A percentile compares a stretch with the other conserved stretches of the same genome.
phyloP scores from a whole-genome alignment of 2,329 filamentous ascomycete species.

The Penicillium carneum region DNA sequence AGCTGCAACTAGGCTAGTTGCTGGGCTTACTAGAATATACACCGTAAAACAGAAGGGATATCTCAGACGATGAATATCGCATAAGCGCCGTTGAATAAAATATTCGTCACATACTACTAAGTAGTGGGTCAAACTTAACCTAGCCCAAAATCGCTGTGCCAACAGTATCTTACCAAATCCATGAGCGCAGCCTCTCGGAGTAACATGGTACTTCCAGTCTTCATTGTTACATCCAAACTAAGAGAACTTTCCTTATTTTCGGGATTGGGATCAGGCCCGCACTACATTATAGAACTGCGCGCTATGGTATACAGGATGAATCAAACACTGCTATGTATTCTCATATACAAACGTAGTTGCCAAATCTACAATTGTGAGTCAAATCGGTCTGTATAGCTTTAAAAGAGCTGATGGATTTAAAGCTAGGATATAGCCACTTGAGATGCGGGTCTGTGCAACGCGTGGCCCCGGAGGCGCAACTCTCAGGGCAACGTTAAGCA shows the following conservation, averaged over 20 bases:
- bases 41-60: not conserved
- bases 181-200: not conserved
- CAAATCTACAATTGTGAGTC: not conserved
- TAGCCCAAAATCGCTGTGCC: not conserved
- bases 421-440: conserved; percentile 3
- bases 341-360: not conserved
- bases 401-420: conserved; percentile 3
- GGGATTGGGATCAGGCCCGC: not conserved
- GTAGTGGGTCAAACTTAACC: not conserved
- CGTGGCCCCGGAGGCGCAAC: conserved; percentile 25
- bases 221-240: conserved; percentile 20
- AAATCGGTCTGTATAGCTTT: not conserved
- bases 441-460: conserved; percentile 21
- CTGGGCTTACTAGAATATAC: not conserved
- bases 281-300: not conserved
- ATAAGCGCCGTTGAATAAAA: not conserved
- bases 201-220: not conserved
- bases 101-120: not conserved
- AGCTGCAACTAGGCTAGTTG: conserved; percentile 4
- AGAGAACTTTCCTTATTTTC: not conserved
- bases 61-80: not conserved
- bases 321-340: not conserved
- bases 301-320: not conserved
- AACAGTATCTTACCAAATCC: not conserved
- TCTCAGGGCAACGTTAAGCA: conserved; percentile 6